Base-by-base conservation (phyloP, 371 early-diverging fungal species). In the Circinella minor region DNA sequence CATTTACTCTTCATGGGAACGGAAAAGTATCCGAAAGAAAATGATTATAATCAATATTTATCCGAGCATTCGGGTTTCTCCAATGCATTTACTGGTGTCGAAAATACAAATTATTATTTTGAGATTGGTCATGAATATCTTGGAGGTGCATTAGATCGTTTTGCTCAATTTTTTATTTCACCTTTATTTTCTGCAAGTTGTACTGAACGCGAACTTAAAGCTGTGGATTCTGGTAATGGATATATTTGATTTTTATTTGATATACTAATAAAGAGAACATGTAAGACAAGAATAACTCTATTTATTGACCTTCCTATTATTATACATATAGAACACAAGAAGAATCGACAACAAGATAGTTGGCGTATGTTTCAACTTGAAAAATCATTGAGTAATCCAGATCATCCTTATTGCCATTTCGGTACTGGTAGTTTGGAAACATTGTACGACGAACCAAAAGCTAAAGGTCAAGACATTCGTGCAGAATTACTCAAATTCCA, bases 101-200 rank as follows among this genome's bases (percentile, higher is more conserved):
- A 95, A 66, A 81, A 92, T 67, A 98, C 98, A 55, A 94, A 96
- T 76, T 99, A 98, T 81, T 99, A 94, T 76, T 98, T 97, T 86
- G 96, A 96, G 67, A 91, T 98, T 27, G 88, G 88, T n/a, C 85
- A 95, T 51, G 89, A 90, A 54, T 81, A 89, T 67, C 83, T 99
- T 18, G 95, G 95, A 70, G 95, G 95, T 46, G 96, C 97, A 37
- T 81, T 99, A 57, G 97, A 99, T 81, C 88, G 97, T 27, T 96
- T 98, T 72, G 89, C 97, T 0, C 96, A 96, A 73, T 98, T 98
- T 79, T 97, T 97, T 71, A 93, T 96, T 47, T 76, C 89, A 3
- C 97, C 99, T 18, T 83, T 96, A 49, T 97, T 98, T 72, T 87
- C 89, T 49, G 91, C 90, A 17, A 89, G 87, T 65, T 92, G 96